Conservation (phyloP, 371 early-diverging fungal species). For the Rhizopus microsporus region DNA sequence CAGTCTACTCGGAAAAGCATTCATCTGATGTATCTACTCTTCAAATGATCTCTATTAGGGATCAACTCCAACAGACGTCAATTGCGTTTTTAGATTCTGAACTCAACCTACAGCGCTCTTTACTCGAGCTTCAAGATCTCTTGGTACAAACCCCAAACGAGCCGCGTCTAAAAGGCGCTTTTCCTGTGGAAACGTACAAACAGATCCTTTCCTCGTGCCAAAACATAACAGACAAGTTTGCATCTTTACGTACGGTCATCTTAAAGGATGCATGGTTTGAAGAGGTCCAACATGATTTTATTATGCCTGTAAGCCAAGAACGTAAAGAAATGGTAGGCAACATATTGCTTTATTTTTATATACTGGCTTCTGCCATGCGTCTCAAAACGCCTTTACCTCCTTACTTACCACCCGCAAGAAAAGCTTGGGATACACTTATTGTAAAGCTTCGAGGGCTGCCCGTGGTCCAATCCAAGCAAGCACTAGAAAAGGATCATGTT, state of each 20-base stretch:
- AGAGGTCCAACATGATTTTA: conserved; percentile 55
- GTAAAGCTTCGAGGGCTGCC: conserved; percentile 50
- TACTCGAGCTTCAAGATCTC: conserved; percentile 63
- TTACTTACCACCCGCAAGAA: conserved; percentile 70
- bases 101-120: conserved; percentile 63
- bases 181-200: conserved; percentile 70
- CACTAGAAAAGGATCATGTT: conserved; percentile 55
- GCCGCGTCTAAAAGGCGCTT: conserved; percentile 83
- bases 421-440: conserved; percentile 51
- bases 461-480: conserved; percentile 47
- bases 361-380: conserved; percentile 75
- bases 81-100: conserved; percentile 71
- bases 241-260: conserved; percentile 69
- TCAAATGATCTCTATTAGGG: conserved; percentile 29
- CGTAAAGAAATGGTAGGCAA: conserved; percentile 73
- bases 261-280: conserved; percentile 64
- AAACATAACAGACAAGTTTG: conserved; percentile 71
- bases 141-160: conserved; percentile 77
- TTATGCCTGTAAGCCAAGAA: conserved; percentile 58
- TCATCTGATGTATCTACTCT: conserved; percentile 25
- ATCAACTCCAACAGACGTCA: conserved; percentile 35
- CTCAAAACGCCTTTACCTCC: conserved; percentile 86
- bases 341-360: conserved; percentile 76
- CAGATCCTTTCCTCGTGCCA: conserved; percentile 71
- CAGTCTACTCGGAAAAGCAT: conserved; percentile 52